A percentile compares a stretch with the other conserved stretches of the same genome.
Conservation (phyloP, 2,329 filamentous ascomycete genomes). For the Pestalotiopsis sp. region DNA sequence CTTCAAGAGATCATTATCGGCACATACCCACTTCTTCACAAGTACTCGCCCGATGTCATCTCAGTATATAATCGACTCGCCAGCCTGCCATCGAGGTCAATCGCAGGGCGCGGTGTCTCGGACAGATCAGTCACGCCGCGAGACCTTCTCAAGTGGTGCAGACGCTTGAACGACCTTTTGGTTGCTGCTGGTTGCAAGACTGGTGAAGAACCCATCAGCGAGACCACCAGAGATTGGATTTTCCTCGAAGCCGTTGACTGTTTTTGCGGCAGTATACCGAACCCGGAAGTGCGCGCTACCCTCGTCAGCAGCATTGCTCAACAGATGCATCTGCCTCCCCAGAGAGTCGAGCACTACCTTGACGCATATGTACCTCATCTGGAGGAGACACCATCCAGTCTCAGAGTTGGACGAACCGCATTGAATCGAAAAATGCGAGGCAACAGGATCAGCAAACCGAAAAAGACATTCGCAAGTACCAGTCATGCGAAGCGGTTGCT, state of each 20-base stretch:
- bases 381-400: slow-evolving; percentile 58
- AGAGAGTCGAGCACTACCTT: slow-evolving; percentile 79
- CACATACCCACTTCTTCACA: slow-evolving; percentile 70
- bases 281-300: slow-evolving; percentile 58
- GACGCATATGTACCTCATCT: slow-evolving; percentile 72
- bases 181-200: slow-evolving; percentile 62
- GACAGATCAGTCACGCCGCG: slow-evolving; percentile 56
- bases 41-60: slow-evolving; percentile 62
- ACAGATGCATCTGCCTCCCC: slow-evolving; percentile 83
- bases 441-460: slow-evolving; percentile 52
- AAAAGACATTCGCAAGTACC: slow-evolving; percentile 83
- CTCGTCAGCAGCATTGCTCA: slow-evolving; percentile 77
- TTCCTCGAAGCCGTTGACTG: slow-evolving; percentile 94
- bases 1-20: slow-evolving; percentile 73
- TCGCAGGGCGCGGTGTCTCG: slow-evolving; percentile 36
- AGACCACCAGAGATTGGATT: slow-evolving; percentile 76
- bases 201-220: slow-evolving; percentile 71
- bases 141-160: slow-evolving; percentile 92
- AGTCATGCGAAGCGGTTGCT: slow-evolving; percentile 81
- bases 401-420: slow-evolving; percentile 68
- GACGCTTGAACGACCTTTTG: slow-evolving; percentile 71
- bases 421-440: slow-evolving; percentile 62
- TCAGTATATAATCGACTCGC: slow-evolving; percentile 60
- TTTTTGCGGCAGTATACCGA: slow-evolving; percentile 81
- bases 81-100: slow-evolving; percentile 38